These are phyloP conservation scores for Haplosporangium gracile DNA, from an alignment of 192 early-diverging fungal genomes.

Conservation along the genomic window DNA sequence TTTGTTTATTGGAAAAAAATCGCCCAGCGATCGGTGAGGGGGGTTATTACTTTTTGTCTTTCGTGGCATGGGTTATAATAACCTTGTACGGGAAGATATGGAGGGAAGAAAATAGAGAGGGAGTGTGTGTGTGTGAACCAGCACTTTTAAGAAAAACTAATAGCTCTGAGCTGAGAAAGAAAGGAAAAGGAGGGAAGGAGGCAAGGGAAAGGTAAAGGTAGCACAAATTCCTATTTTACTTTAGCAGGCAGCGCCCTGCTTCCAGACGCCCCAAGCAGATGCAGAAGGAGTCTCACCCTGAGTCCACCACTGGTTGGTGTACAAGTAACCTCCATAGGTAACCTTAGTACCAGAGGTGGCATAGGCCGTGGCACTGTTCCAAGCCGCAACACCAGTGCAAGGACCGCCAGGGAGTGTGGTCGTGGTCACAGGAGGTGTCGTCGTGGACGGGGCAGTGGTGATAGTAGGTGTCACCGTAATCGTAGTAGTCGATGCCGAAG, in stretches of 20 bases:
- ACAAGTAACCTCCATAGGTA: constrained; percentile 40
- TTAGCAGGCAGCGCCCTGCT: constrained; percentile 29
- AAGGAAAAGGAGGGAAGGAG: background rate
- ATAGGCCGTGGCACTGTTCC: constrained; percentile 34
- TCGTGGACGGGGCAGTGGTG: background rate
- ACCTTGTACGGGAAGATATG: no score
- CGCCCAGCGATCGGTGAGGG: no score
- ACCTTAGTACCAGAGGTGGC: constrained; percentile 34
- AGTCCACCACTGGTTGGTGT: constrained; percentile 52
- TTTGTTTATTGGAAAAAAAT: no score
- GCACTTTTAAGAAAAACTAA: constrained; percentile 9
- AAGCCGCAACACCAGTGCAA: constrained; percentile 40
- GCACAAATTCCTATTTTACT: background rate
- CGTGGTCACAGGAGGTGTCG: background rate
- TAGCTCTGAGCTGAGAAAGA: background rate
- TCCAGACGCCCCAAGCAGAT: constrained; percentile 38
- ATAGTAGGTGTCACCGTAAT: background rate
- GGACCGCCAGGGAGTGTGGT: background rate
- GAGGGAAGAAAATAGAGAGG: no score
- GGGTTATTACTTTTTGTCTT: no score
- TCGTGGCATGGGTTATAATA: no score
- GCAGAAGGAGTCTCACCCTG: constrained; percentile 29
- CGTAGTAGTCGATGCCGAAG: background rate
- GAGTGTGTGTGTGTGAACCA: constrained; percentile 15
- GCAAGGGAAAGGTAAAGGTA: background rate